Conservation (phyloP, 345 rosid species). For the Syzygium jambos region DNA sequence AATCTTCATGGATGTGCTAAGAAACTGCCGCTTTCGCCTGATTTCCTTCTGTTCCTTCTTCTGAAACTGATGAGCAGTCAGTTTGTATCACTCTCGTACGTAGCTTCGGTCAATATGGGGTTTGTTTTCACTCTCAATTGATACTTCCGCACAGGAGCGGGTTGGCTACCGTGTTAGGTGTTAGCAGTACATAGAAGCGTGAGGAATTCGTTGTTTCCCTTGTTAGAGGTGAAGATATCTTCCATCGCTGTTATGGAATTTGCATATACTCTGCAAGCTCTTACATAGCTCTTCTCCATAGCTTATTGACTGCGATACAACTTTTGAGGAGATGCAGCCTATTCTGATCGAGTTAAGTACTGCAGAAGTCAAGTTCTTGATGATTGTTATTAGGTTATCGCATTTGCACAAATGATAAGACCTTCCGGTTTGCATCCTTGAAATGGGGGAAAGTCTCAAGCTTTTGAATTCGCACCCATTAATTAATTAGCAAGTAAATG, state of each 20-base stretch:
- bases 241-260: background rate
- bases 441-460: background rate
- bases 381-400: background rate
- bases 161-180: background rate
- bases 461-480: background rate
- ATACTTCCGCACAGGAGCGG: background rate
- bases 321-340: constrained; percentile 37
- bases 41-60: background rate
- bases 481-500: background rate
- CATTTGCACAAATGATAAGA: background rate
- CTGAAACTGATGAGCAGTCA: too few species aligned
- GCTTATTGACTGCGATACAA: constrained; percentile 19
- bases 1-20: too few species aligned
- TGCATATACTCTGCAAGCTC: constrained; percentile 6
- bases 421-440: background rate
- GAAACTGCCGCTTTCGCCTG: too few species aligned
- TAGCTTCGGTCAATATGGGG: background rate
- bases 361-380: background rate
- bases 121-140: background rate
- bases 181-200: constrained; percentile 6
- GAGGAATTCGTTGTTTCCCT: constrained; percentile 8
- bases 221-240: background rate
- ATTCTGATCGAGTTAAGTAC: background rate
- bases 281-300: constrained; percentile 10
- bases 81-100: background rate